Base-by-base conservation (phyloP, 768 basidiomycete species). In the Russula earlei region DNA sequence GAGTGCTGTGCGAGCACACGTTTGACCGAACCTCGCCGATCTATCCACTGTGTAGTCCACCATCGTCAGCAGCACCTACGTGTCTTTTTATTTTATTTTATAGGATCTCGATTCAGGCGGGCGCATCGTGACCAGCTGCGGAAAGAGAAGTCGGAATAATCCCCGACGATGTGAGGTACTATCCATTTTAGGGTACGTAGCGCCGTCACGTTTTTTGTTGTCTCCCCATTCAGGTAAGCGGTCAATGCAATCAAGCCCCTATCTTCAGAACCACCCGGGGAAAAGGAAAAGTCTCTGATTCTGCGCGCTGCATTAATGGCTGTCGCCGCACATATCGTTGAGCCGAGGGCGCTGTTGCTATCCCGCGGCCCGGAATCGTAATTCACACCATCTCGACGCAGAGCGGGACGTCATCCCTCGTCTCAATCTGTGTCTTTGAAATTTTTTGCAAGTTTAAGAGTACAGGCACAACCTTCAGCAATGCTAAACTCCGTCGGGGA, bases 231-330 rank as follows among this genome's bases (percentile, higher is more conserved):
- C 34, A 31, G 47, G 41, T n/a, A 31, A 58, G 52, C 57, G 22
- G 20, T 6, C 19, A 58, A 58, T 58, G 41, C 47, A 54, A 58
- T 58, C 56, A 54, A 49, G 52, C 57, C 57, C 57, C 57, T 58
- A 58, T 58, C 57, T 58, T 17, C 27, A 44, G 52, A 58, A 58
- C 52, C 40, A 46, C 19, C n/a, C 19, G 22, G 20, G 19, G 31
- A 34, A 52, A 15, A 38, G 19, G 31, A 34, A 52, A 15, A 38
- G 40, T 3, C 15, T 51, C 50, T 51, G 14, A 31, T 49, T 41
- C 49, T 31, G 49, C 40, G 40, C 40, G 42, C 12, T 33, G 12
- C 34, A 36, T 36, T 43, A 29, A 31, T 31, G n/a, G n/a, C n/a
- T 10, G 29, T 31, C 5, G 5, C 36, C 52, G 45, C 45, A 31